Conservation (phyloP, 208 protist species). For the Crithidia expoeki region DNA sequence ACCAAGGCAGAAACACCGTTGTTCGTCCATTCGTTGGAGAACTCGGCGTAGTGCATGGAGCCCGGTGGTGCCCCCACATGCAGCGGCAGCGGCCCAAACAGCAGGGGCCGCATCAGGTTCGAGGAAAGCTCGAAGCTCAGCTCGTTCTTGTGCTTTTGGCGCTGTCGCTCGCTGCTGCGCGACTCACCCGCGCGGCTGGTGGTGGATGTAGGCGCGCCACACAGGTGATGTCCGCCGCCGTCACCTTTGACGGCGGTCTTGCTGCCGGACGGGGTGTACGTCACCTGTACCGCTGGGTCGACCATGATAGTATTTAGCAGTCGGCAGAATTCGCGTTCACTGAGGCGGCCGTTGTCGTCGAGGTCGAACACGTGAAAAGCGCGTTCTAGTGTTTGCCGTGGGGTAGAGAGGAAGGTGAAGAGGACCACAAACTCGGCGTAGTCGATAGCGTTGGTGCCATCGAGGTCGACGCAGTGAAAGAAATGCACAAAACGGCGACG, state of each 20-base stretch:
- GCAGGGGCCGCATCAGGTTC: slow-evolving; percentile 24
- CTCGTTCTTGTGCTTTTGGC: slow-evolving; percentile 3
- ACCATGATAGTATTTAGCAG: slow-evolving; percentile 78
- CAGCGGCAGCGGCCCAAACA: slow-evolving; percentile 31
- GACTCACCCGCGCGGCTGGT: slow-evolving; percentile 3
- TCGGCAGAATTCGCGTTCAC: slow-evolving; percentile 45
- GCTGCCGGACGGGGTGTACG: neutral
- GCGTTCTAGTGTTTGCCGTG: slow-evolving; percentile 35
- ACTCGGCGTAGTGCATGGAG: slow-evolving; percentile 18
- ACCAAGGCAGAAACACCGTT: neutral
- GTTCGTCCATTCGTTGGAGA: neutral
- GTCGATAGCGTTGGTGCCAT: slow-evolving; percentile 46
- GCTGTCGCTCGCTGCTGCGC: slow-evolving; percentile 6
- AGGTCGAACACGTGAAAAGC: slow-evolving; percentile 71
- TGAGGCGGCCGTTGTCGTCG: slow-evolving; percentile 50
- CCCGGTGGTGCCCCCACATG: slow-evolving; percentile 35
- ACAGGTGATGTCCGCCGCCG: neutral
- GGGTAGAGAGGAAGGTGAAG: slow-evolving; percentile 68
- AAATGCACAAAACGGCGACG: slow-evolving; percentile 33
- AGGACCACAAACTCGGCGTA: slow-evolving; percentile 79
- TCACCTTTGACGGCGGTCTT: neutral
- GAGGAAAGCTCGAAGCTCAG: slow-evolving; percentile 34
- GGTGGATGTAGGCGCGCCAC: neutral
- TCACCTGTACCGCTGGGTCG: slow-evolving; percentile 63
- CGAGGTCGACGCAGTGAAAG: slow-evolving; percentile 58